phyloP scores from a whole-genome alignment of 306 rosid species.

The Betula pendula region DNA sequence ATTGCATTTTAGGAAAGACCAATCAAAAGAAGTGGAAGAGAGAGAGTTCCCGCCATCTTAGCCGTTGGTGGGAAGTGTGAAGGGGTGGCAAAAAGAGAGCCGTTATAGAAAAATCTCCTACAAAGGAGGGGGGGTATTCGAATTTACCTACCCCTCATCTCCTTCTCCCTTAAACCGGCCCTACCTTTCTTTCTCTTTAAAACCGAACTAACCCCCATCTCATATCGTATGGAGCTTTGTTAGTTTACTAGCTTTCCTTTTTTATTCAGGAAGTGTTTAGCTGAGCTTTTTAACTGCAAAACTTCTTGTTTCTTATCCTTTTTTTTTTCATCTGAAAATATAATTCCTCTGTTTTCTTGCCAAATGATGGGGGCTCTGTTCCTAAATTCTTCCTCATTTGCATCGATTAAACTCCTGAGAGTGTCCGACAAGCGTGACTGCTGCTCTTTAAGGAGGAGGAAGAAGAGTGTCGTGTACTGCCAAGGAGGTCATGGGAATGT shows the following conservation, averaged over 20 bases:
- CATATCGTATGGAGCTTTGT: slow-evolving; percentile 37
- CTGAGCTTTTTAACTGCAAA: slow-evolving; percentile 42
- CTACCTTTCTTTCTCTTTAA: slow-evolving; percentile 38
- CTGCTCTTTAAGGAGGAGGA: slow-evolving; percentile 47
- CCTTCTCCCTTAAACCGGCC: slow-evolving; percentile 61
- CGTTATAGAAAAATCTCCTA: slow-evolving; percentile 25
- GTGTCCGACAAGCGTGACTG: slow-evolving; percentile 31
- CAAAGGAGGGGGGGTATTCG: slow-evolving; percentile 21
- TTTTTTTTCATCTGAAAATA: not conserved
- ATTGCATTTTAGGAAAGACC: slow-evolving; percentile 27
- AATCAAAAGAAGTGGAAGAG: slow-evolving; percentile 40
- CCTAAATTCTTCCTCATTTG: slow-evolving; percentile 44
- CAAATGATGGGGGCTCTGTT: slow-evolving; percentile 67
- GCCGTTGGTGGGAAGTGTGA: slow-evolving; percentile 49
- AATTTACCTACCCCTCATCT: slow-evolving; percentile 65
- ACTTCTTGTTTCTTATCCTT: slow-evolving; percentile 24
- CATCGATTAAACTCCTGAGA: slow-evolving; percentile 32
- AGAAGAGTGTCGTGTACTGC: slow-evolving; percentile 40
- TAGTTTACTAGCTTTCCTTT: slow-evolving; percentile 61
- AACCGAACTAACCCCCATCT: slow-evolving; percentile 49
- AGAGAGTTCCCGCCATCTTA: slow-evolving; percentile 58
- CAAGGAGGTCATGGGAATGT: slow-evolving; percentile 63
- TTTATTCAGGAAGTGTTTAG: slow-evolving; percentile 45
- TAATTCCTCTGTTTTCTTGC: slow-evolving; percentile 21
- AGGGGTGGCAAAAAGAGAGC: slow-evolving; percentile 64